Percentiles rank a stretch among this genome's conserved stretches.
Evolutionary conservation across 2,329 filamentous ascomycete species (phyloP).

Genomic region (Xylariomycetidae sp.): DNA sequence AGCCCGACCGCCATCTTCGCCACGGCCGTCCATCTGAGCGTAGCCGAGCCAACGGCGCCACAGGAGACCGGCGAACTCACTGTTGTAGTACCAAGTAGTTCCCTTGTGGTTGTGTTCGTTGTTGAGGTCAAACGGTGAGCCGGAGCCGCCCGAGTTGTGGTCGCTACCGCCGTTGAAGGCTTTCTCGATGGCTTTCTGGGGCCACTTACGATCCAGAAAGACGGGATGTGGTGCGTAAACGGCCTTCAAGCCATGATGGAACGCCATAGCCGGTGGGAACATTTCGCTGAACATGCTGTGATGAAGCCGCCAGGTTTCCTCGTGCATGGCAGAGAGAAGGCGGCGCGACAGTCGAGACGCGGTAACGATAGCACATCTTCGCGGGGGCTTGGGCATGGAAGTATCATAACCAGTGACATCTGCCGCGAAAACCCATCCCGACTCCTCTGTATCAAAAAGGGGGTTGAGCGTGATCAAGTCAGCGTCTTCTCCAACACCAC

Average conservation of each 20-base stretch:
- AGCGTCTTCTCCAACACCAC: constrained; percentile 65
- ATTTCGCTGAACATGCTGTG: constrained; percentile 76
- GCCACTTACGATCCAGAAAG: constrained; percentile 72
- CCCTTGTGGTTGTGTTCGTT: constrained; percentile 81
- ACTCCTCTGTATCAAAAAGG: constrained; percentile 64
- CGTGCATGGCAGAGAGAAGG: constrained; percentile 66
- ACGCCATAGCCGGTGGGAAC: constrained; percentile 63
- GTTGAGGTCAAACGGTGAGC: constrained; percentile 60
- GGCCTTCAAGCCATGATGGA: constrained; percentile 73
- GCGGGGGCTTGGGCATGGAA: constrained; percentile 50
- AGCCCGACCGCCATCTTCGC: constrained; percentile 41
- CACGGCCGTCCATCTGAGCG: constrained; percentile 45
- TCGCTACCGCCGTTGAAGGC: constrained; percentile 74
- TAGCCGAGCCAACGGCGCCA: constrained; percentile 73
- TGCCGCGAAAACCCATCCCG: constrained; percentile 66
- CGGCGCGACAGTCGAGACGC: constrained; percentile 62
- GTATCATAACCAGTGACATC: constrained; percentile 65
- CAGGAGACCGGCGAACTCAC: constrained; percentile 67
- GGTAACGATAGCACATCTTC: constrained; percentile 66
- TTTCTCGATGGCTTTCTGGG: constrained; percentile 59
- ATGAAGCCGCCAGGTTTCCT: constrained; percentile 60
- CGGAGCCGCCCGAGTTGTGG: constrained; percentile 56
- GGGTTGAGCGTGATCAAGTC: constrained; percentile 75
- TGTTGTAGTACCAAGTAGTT: constrained; percentile 80
- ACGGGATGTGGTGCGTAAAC: constrained; percentile 78